A percentile compares a stretch with the other conserved stretches of the same genome.
Evolutionary conservation across 2,329 filamentous ascomycete genomes (phyloP).

Genomic region (Fusarium clavum): DNA sequence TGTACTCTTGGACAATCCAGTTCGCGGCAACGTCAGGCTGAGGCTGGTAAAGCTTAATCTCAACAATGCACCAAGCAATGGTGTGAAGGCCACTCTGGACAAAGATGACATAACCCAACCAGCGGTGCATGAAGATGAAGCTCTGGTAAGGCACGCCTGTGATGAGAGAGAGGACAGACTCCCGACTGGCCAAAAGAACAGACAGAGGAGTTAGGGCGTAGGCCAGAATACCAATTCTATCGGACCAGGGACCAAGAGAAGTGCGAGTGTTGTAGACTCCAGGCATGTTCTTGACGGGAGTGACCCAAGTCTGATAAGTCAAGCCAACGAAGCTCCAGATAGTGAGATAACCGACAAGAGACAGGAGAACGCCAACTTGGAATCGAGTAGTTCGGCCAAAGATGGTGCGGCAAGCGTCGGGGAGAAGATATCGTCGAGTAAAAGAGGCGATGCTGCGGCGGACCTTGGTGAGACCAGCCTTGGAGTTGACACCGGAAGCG

Average conservation of each 20-base stretch:
- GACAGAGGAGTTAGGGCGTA: constrained; percentile 80
- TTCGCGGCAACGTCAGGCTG: constrained; percentile 69
- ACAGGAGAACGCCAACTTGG: constrained; percentile 71
- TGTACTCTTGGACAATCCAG: constrained; percentile 74
- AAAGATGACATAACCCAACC: constrained; percentile 80
- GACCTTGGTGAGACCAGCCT: constrained; percentile 45
- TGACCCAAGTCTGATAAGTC: constrained; percentile 75
- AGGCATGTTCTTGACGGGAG: constrained; percentile 69
- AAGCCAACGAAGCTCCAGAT: constrained; percentile 78
- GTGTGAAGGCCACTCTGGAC: constrained; percentile 76
- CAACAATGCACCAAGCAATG: constrained; percentile 75
- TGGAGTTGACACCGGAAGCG: constrained; percentile 38
- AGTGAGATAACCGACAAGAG: constrained; percentile 70
- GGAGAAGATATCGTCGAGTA: constrained; percentile 67
- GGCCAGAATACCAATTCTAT: constrained; percentile 76
- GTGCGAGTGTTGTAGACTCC: constrained; percentile 72
- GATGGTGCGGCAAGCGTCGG: constrained; percentile 65
- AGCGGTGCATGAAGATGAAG: constrained; percentile 83
- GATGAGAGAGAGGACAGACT: constrained; percentile 75
- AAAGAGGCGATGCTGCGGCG: constrained; percentile 55
- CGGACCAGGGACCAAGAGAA: constrained; percentile 73
- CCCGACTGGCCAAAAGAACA: constrained; percentile 73
- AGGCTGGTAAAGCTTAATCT: constrained; percentile 75
- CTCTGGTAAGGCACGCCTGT: constrained; percentile 81
- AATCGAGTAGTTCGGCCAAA: constrained; percentile 77